A percentile compares a stretch with the other conserved stretches of the same genome.
Conservation (phyloP, 176 grass and related monocot species). For the Secale cereale region DNA sequence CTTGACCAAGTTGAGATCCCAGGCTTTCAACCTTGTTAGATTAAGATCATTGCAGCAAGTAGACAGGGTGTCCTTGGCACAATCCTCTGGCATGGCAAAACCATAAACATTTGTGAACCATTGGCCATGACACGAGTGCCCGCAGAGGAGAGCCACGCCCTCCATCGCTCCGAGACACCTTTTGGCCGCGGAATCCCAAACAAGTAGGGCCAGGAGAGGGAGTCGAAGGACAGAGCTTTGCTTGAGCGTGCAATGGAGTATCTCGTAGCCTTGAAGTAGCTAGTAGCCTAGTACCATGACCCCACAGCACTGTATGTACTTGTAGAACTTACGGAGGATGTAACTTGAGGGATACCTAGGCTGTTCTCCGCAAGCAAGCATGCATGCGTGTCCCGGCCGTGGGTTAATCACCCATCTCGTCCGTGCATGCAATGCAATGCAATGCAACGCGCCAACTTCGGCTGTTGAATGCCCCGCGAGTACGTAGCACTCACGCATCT, state of each 20-base stretch:
- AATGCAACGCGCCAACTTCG: background rate
- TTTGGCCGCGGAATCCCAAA: background rate
- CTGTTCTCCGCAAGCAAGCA: background rate
- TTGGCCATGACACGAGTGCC: too few species aligned
- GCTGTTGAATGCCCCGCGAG: slow-evolving; percentile 5
- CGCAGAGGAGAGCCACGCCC: too few species aligned
- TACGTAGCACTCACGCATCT: background rate
- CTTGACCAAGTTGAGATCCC: too few species aligned
- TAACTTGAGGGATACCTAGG: background rate
- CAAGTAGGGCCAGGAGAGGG: background rate
- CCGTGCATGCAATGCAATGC: too few species aligned
- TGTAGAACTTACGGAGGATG: background rate
- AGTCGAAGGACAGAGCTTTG: background rate
- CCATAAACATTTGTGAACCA: too few species aligned
- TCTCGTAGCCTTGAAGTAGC: background rate
- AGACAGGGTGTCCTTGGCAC: too few species aligned
- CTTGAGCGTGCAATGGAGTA: background rate
- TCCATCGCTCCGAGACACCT: background rate
- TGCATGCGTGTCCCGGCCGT: too few species aligned
- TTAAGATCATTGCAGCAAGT: too few species aligned
- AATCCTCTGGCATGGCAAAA: too few species aligned
- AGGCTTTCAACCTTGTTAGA: too few species aligned
- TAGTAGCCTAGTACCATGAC: background rate
- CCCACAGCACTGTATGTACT: background rate
- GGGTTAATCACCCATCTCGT: too few species aligned